Conservation (phyloP, 768 basidiomycete species). For the Rhizopogon vesiculosus region DNA sequence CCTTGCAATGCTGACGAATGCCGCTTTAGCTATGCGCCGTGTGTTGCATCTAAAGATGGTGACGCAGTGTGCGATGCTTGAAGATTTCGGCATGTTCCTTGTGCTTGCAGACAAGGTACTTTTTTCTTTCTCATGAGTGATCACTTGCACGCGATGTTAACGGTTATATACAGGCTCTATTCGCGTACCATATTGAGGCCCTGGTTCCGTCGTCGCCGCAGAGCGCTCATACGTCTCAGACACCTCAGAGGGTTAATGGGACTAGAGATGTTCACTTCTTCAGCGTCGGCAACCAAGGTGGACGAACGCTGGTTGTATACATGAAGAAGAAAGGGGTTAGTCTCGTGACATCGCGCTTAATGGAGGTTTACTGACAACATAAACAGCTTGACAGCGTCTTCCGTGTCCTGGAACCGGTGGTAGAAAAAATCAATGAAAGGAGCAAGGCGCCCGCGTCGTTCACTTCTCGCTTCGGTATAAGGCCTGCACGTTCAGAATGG, state of each 20-base stretch:
- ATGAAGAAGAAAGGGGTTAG: conserved; percentile 91
- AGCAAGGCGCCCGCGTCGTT: conserved; percentile 66
- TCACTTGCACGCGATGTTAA: neutral
- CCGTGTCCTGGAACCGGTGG: conserved; percentile 96
- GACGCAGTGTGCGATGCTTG: conserved; percentile 92
- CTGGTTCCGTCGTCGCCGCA: conserved; percentile 84
- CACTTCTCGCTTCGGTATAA: conserved; percentile 69
- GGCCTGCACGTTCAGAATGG: conserved; percentile 86
- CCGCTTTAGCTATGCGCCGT: conserved; percentile 71
- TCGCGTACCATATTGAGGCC: conserved; percentile 95
- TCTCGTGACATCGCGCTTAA: conserved; percentile 10
- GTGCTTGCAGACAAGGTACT: conserved; percentile 87
- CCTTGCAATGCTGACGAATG: conserved; percentile 4
- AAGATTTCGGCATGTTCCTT: conserved; percentile 95
- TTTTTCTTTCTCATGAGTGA: neutral
- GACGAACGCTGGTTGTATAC: conserved; percentile 87
- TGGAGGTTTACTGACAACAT: neutral
- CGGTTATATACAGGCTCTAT: conserved; percentile 54
- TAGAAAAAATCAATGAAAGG: conserved; percentile 80
- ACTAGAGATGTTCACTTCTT: conserved; percentile 95
- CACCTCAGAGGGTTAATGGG: conserved; percentile 87
- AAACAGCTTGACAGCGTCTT: conserved; percentile 82
- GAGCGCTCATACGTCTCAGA: conserved; percentile 62
- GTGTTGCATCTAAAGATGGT: conserved; percentile 93
- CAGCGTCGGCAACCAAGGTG: conserved; percentile 82